Evolutionary conservation across 306 rosid species (phyloP), one percentile per base, ranked within the genome.

Genomic region (Acacia melanoxylon): DNA sequence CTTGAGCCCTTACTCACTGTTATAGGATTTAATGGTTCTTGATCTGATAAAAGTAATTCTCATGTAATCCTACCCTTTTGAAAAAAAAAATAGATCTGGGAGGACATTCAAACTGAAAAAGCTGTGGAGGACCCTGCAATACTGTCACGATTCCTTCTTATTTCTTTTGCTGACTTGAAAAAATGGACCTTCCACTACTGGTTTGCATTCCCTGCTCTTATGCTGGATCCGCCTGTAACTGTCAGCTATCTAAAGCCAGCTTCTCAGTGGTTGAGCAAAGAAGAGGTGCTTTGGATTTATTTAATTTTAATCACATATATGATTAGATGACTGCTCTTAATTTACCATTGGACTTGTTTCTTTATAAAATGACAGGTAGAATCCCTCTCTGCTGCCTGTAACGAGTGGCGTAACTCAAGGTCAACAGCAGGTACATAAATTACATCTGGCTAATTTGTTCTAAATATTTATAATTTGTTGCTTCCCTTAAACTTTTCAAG

Each of bases 141-240:
- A 78, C 94, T 95, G 78, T 89, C 91, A 54, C 92, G 98, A 74
- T 95, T 95, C 86, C 91, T 95, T 73, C 80, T 93, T 74, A 92
- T 95, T 88, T 95, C 98, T 80, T 95, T 95, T 81, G 98, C 97
- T 0, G 99, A 95, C 88, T 87, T 95, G 80, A 95, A 95, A 79
- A 91, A 86, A 66, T 95, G 99, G 99, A 92, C 83, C 68, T 95
- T 95, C 74, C 90, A 91, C 75, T 93, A 92, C 79, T 93, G 96
- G 98, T 95, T 93, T 86, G 98, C 96, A 62, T 95, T 93, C 85
- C 99, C 99, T 35, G 99, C 98, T 61, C 87, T 95, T 69, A 80
- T 92, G 85, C 93, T 93, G 85, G 89, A 95, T 83, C 98, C 98
- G 72, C 98, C 97, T 20, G 98, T 94, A 66, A 90, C 86, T 54